phyloP scores from a whole-genome alignment of 805 yeast genomes.

The Monosporozyma solicola region DNA sequence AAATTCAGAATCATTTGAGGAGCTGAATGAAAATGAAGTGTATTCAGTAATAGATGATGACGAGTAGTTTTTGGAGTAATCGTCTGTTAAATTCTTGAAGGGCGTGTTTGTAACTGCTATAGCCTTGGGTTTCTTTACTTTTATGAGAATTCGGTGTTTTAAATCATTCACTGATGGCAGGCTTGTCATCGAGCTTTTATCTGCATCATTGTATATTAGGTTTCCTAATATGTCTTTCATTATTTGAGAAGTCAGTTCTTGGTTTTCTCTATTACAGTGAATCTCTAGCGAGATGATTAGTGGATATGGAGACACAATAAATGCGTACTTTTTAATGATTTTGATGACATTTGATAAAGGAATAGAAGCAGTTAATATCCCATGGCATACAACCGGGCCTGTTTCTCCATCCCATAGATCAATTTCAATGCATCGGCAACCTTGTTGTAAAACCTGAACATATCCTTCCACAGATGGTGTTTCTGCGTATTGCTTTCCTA shows the following conservation, averaged over 20 bases:
- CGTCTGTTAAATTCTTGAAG: background rate
- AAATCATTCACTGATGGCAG: conserved; percentile 71
- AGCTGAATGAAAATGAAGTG: conserved; percentile 28
- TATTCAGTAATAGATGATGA: conserved; percentile 10
- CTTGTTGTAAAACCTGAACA: conserved; percentile 75
- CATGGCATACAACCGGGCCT: conserved; percentile 88
- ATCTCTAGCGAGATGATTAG: conserved; percentile 79
- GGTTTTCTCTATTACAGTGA: conserved; percentile 64
- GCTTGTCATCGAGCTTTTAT: conserved; percentile 1
- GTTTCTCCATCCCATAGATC: conserved; percentile 86
- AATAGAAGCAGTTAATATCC: conserved; percentile 73
- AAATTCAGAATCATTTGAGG: conserved; percentile 26
- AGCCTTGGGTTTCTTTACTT: conserved; percentile 54
- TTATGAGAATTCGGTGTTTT: conserved; percentile 62
- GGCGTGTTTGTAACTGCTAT: background rate
- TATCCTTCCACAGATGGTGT: conserved; percentile 86
- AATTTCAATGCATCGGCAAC: conserved; percentile 90
- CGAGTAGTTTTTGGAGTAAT: conserved; percentile 2
- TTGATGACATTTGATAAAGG: conserved; percentile 59
- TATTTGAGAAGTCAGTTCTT: conserved; percentile 44
- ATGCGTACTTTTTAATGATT: conserved; percentile 75
- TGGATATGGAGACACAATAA: conserved; percentile 80
- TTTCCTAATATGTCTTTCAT: conserved; percentile 54
- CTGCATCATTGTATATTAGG: conserved; percentile 33
- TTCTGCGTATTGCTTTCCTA: conserved; percentile 84